Conservation (phyloP, 495 filamentous ascomycete species). For the Darksidea phi region DNA sequence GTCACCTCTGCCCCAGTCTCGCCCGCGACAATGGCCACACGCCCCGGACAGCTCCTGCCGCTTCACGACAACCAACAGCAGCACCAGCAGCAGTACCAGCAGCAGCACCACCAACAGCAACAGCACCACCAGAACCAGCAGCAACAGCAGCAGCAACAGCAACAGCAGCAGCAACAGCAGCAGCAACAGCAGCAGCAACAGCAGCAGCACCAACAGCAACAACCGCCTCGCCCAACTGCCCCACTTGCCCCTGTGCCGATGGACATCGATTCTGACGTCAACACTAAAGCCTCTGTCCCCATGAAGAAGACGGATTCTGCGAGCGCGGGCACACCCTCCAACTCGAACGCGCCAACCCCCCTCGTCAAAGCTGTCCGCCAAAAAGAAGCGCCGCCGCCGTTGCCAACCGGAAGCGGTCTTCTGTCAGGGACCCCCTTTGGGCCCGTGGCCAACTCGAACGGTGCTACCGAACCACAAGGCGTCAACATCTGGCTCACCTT, state of each 20-base stretch:
- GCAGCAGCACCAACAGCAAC: neutral
- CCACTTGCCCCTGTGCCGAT: slow-evolving; percentile 24
- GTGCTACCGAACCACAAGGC: slow-evolving; percentile 53
- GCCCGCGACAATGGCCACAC: slow-evolving; percentile 27
- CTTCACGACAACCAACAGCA: slow-evolving; percentile 19
- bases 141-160: too few relatives aligned
- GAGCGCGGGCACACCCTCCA: slow-evolving; percentile 54
- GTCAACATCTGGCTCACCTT: slow-evolving; percentile 85
- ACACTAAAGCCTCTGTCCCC: slow-evolving; percentile 17
- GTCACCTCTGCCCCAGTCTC: slow-evolving; percentile 38
- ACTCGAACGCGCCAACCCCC: slow-evolving; percentile 53
- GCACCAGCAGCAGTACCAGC: neutral
- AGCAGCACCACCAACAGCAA: too few relatives aligned
- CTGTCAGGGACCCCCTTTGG: slow-evolving; percentile 62
- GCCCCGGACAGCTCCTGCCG: slow-evolving; percentile 15
- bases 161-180: too few relatives aligned
- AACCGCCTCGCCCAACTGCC: slow-evolving; percentile 1
- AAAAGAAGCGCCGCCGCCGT: slow-evolving; percentile 54
- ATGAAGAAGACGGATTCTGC: slow-evolving; percentile 44
- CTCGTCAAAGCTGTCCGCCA: slow-evolving; percentile 58
- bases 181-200: neutral
- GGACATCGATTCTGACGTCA: slow-evolving; percentile 37
- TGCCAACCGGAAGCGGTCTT: slow-evolving; percentile 67
- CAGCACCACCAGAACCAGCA: too few relatives aligned
- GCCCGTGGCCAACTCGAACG: slow-evolving; percentile 43